Base-by-base conservation (phyloP, 352 stramenopile genomes). In the Globisporangium takayamanum region DNA sequence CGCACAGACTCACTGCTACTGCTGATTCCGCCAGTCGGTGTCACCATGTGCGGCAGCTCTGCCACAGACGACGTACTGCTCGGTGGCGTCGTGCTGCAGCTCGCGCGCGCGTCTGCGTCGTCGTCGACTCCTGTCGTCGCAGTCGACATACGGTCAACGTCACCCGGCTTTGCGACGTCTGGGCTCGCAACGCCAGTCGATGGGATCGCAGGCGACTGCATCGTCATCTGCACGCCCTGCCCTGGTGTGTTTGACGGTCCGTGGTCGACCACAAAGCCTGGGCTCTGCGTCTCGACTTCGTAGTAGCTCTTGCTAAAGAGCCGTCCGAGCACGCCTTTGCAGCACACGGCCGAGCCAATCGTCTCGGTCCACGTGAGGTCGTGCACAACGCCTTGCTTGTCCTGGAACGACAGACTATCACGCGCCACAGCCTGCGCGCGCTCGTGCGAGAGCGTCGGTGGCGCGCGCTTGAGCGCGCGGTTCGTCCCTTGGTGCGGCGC, bases 281-380 rank as follows among this genome's bases (percentile, higher is more conserved):
- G 81, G 50, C 79, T 92, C 60, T 80, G 72, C 18, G 84, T 90
- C 60, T 91, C 74, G 48, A 93, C 77, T 59, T 89, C 84, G 64
- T 90, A 91, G 69, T 93, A 93, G 12, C 73, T 79, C n/a, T 78
- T 80, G 50, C 63, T 69, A 41, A 88, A 76, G 59, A 88, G 65
- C 45, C 74, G 75, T 20, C 73, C 59, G 49, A 87, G 46, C 30
- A 80, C 57, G 26, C 73, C 67, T 66, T 87, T 89, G 67, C 81
- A 92, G 69, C 81, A 92, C 39, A 92, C 74, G 4, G 68, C 79
- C 25, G 79, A 87, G 16, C 76, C 68, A 46, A 92, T 75, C 10
- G 69, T 69, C 26, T 76, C 68, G 18, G 68, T 71, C 79, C 77
- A 87, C 45, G 73, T 80, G 46, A 76, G 70, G 62, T 84, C 74